These are phyloP conservation scores for Pseudogymnoascus sp. DNA, from an alignment of 2,329 filamentous ascomycete species.

Conservation along the genomic window DNA sequence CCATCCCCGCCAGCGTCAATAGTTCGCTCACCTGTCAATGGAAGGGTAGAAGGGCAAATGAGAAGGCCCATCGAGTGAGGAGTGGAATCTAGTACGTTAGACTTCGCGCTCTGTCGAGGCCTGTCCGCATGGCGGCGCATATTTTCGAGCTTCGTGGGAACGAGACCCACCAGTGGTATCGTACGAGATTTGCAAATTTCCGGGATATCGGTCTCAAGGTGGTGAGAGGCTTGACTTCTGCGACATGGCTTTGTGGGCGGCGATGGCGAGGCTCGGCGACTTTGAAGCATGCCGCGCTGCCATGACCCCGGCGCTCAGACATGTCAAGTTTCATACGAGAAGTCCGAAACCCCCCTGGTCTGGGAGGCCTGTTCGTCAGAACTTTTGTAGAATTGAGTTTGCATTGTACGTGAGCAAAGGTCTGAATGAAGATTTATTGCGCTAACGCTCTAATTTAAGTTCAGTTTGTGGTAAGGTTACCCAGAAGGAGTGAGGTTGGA, in stretches of 20 bases:
- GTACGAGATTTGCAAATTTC: constrained; percentile 2
- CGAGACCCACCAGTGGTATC: neutral
- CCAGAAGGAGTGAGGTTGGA: neutral
- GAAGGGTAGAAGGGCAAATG: constrained; percentile 1
- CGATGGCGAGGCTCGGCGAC: constrained; percentile 7
- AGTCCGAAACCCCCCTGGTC: constrained; percentile 1
- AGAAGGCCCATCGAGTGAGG: neutral
- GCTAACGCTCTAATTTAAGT: neutral
- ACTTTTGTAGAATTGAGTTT: neutral
- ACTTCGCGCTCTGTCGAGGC: constrained; percentile 5
- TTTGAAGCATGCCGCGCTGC: neutral
- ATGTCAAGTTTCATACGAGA: constrained; percentile 8
- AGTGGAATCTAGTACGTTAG: constrained; percentile 5
- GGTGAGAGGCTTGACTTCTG: constrained; percentile 4
- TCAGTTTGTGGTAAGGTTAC: neutral
- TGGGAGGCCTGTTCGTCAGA: neutral
- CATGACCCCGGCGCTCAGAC: constrained; percentile 5
- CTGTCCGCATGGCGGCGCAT: neutral
- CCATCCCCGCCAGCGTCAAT: neutral
- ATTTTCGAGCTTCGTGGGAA: neutral
- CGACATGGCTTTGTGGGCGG: neutral
- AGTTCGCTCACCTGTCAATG: neutral
- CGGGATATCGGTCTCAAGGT: constrained; percentile 2
- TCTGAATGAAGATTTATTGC: neutral
- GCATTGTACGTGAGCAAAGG: neutral